A percentile compares a stretch with the other conserved stretches of the same genome.
phyloP scores from a whole-genome alignment of 1,284 basidiomycete genomes.

The Erythrobasidium hasegawianum region DNA sequence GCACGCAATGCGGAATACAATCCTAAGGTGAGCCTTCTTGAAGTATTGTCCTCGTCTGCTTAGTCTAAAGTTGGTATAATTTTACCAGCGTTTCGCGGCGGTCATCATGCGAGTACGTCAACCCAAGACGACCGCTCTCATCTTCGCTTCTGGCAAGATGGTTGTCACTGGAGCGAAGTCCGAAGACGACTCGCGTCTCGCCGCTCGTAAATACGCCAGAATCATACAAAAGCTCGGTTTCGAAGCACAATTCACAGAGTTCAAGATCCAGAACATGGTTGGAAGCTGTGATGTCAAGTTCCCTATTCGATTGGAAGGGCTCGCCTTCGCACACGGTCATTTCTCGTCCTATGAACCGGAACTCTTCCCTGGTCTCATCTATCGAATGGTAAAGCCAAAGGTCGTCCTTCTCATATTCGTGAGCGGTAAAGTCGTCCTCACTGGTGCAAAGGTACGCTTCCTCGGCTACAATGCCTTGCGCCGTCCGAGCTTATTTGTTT shows the following conservation, averaged over 20 bases:
- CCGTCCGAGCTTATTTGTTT: conserved; percentile 37
- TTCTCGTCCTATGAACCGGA: conserved; percentile 44
- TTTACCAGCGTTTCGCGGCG: conserved; percentile 92
- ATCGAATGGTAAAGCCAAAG: conserved; percentile 99
- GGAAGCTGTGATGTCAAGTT: conserved; percentile 99
- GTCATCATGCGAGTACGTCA: conserved; percentile 99
- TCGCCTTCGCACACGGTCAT: conserved; percentile 93
- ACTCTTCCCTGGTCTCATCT: conserved; percentile 98
- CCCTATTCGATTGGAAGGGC: conserved; percentile 94
- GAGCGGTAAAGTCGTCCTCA: conserved; percentile 97
- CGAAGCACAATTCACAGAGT: conserved; percentile 98
- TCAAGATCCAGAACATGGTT: conserved; percentile 99
- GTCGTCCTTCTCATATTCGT: conserved; percentile 98
- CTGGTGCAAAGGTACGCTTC: conserved; percentile 85
- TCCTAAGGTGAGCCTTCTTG: conserved; percentile 77
- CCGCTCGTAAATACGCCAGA: conserved; percentile 96
- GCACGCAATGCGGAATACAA: conserved; percentile 99
- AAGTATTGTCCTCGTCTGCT: neutral
- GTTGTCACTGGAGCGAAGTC: conserved; percentile 99
- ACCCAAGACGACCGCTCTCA: conserved; percentile 98
- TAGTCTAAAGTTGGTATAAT: neutral
- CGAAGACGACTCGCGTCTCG: conserved; percentile 94
- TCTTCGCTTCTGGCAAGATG: conserved; percentile 99
- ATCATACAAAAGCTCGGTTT: conserved; percentile 99
- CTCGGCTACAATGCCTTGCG: conserved; percentile 47